Conservation (phyloP, 352 stramenopile species). For the Pythium angustatum region DNA sequence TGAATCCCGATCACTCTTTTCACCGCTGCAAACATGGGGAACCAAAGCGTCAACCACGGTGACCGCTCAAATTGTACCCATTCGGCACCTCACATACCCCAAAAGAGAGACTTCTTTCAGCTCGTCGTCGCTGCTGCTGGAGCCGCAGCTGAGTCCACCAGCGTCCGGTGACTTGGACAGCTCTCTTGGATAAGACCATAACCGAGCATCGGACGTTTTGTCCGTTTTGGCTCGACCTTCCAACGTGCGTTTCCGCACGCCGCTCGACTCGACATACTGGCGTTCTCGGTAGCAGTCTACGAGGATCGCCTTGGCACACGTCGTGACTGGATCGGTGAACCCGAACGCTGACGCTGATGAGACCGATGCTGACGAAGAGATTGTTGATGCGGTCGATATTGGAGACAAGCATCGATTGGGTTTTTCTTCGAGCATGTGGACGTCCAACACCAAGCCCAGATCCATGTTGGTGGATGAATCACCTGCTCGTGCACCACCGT, state of each 20-base stretch:
- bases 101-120: slow-evolving; percentile 64
- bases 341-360: slow-evolving; percentile 43
- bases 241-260: slow-evolving; percentile 65
- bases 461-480: background rate
- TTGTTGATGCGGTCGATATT: slow-evolving; percentile 43
- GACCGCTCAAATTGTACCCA: no score
- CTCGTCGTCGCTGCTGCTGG: slow-evolving; percentile 81
- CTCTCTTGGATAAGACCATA: slow-evolving; percentile 31
- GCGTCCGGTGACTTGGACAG: slow-evolving; percentile 47
- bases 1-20: slow-evolving; percentile 31
- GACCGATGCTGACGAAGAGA: slow-evolving; percentile 41
- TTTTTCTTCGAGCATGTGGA: slow-evolving; percentile 32
- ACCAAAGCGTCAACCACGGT: no score
- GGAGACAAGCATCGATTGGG: slow-evolving; percentile 28
- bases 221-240: slow-evolving; percentile 49
- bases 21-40: background rate
- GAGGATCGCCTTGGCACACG: slow-evolving; percentile 62
- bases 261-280: slow-evolving; percentile 54
- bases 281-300: slow-evolving; percentile 66
- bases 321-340: slow-evolving; percentile 53
- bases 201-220: slow-evolving; percentile 34
- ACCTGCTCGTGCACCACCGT: background rate
- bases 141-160: slow-evolving; percentile 31
- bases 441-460: slow-evolving; percentile 10
- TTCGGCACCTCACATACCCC: slow-evolving; percentile 35